Evolutionary conservation across 2,329 filamentous ascomycete species (phyloP), one percentile per base, ranked within the genome.

Genomic region (Aspergillus transmontanensis): DNA sequence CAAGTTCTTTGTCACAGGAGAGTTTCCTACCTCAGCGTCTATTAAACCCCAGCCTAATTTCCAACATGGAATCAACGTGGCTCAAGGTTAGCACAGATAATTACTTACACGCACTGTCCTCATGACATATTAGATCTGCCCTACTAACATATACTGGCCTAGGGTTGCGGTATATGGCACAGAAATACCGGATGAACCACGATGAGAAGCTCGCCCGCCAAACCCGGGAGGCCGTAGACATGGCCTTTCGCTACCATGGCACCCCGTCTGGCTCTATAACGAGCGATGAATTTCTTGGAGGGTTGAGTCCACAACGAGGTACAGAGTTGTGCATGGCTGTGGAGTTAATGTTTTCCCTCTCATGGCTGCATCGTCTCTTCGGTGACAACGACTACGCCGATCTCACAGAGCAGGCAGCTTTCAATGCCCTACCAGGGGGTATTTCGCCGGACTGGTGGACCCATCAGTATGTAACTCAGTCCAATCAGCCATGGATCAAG

Each of bases 401-500:
- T 67, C 74, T 78, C n/a, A 78, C 79, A 9, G 85, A 87, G 66
- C 71, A 79, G 11, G 78, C 82, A 9, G 83, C 84, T 4, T 87
- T 85, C 76, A 87, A 87, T 65, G 82, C 84, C 2, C 71, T 87
- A 3, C 85, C 85, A 0, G 83, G 78, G 4, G 81, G 81, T 65
- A 69, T 86, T 32, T 82, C 81, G 21, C 78, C 80, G 1, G 81
- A 86, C 66, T 85, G 83, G 79, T 87, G 85, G 85, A 79, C 79
- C 28, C 84, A 84, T 68, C 83, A 87, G 69, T 87, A 87, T 65
- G 79, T 87, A 60, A 75, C 79, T 3, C 79, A 86, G 66, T 80
- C 81, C 0, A 87, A 87, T 65, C 83, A 86, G 67, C 84, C 84
- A 3, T 81, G 80, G 69, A 78, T 82, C 9, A 73, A 79, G 55